Evolutionary conservation across 495 filamentous ascomycete species (phyloP).

Genomic region (Filosporella fistucella): DNA sequence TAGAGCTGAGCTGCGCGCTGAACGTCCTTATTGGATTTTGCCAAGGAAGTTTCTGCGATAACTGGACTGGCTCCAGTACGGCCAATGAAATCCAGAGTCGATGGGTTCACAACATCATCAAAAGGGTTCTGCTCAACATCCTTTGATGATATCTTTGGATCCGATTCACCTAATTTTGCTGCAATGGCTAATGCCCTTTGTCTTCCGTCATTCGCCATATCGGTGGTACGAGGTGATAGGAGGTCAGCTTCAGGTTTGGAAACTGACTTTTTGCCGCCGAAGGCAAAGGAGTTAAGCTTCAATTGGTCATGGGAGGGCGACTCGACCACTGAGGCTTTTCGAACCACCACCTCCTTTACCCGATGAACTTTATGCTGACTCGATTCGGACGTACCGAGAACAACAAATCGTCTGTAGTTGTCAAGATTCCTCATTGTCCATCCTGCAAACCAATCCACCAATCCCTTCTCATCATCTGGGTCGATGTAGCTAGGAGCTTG

Average conservation of each 20-base stretch:
- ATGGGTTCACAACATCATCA: too few species aligned
- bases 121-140: background rate
- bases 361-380: too few species aligned
- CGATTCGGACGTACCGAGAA: slow-evolving; percentile 37
- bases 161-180: too few species aligned
- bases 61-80: background rate
- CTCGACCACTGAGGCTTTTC: too few species aligned
- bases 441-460: slow-evolving; percentile 49
- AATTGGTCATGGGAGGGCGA: too few species aligned
- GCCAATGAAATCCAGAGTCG: background rate
- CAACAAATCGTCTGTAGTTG: slow-evolving; percentile 39
- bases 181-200: too few species aligned
- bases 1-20: background rate
- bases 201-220: too few species aligned
- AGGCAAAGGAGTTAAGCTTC: too few species aligned
- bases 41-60: background rate
- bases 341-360: too few species aligned
- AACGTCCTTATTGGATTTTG: background rate
- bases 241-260: too few species aligned
- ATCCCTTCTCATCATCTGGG: slow-evolving; percentile 45
- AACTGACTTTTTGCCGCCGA: too few species aligned
- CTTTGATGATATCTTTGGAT: background rate
- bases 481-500: slow-evolving; percentile 40
- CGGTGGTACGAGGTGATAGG: too few species aligned
- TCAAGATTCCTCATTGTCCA: slow-evolving; percentile 44